Base-by-base conservation (phyloP, 352 stramenopile genomes). In the Elongisporangium anandrum region DNA sequence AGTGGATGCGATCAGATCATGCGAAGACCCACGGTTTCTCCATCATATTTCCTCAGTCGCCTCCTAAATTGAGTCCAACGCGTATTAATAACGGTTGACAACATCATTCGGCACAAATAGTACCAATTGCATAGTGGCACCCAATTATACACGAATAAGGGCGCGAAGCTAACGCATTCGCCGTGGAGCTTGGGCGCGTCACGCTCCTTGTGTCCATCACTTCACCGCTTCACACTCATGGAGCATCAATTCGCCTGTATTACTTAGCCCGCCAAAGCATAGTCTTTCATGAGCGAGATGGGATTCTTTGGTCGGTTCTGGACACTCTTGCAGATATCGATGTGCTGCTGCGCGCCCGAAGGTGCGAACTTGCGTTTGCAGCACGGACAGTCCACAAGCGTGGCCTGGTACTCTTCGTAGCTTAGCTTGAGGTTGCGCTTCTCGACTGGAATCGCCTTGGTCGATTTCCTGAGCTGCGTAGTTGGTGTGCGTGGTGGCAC, bases 311-410 rank as follows among this genome's bases (percentile, higher is more conserved):
- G 86, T 2, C 84, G 80, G 50, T 95, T 87, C 60, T 92, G 80
- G 1, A 95, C 86, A 4, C 70, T 75, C 63, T 88, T 88, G 73
- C 86, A 95, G 53, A 95, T 95, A 1, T 76, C 79, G 54, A 95
- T 95, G 60, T 95, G 86, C 59, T 95, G 75, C 59, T 95, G 80
- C 4, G 80, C 86, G 8, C 86, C 86, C 0, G 82, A 90, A 4
- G 86, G 86, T 2, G 86, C 86, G 54, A 95, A 95, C 56, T 85
- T 91, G 24, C 86, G 81, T 47, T 75, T 66, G 61, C 86, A 95
- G 59, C 80, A 88, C 41, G 86, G 86, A 57, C 86, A 95, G n/a
- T 84, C 59, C 15, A 95, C 82, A 23, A 95, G 71, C 10, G 78
- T 85, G 7, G 86, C 79, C 61, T 95, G 84, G 54, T 95, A 73